A percentile compares a stretch with the other conserved stretches of the same genome.
phyloP scores from a whole-genome alignment of 768 basidiomycete species.

The Lentinus tigrinus region DNA sequence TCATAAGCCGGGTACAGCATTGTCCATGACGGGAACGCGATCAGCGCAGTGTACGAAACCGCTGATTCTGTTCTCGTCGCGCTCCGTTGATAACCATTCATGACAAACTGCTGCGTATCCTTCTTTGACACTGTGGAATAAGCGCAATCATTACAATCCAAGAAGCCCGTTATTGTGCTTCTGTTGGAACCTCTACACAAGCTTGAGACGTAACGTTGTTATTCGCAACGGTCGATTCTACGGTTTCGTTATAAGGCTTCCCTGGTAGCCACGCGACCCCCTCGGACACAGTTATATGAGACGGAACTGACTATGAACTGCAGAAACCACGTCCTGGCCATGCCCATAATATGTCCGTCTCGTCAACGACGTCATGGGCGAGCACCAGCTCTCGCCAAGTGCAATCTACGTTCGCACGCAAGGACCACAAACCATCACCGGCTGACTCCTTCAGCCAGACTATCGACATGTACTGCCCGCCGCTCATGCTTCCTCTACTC shows the following conservation, averaged over 20 bases:
- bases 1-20: neutral
- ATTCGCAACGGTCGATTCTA: no score
- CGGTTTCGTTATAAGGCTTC: no score
- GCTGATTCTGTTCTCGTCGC: neutral
- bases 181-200: no score
- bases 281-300: neutral
- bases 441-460: conserved; percentile 47
- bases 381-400: conserved; percentile 35
- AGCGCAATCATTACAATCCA: no score
- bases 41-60: neutral
- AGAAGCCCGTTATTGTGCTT: no score
- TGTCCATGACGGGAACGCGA: neutral
- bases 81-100: neutral
- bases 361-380: conserved; percentile 55
- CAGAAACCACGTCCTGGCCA: conserved; percentile 43
- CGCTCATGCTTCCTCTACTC: conserved; percentile 79
- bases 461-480: conserved; percentile 61
- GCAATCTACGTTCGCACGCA: conserved; percentile 32
- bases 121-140: neutral
- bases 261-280: no score
- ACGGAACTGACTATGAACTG: neutral
- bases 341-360: conserved; percentile 46
- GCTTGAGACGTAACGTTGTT: neutral
- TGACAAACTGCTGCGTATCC: neutral
- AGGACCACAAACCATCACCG: conserved; percentile 43